These are phyloP conservation scores for Macadamia tetraphylla DNA, from an alignment of 164 flowering plant genomes.

Conservation along the genomic window DNA sequence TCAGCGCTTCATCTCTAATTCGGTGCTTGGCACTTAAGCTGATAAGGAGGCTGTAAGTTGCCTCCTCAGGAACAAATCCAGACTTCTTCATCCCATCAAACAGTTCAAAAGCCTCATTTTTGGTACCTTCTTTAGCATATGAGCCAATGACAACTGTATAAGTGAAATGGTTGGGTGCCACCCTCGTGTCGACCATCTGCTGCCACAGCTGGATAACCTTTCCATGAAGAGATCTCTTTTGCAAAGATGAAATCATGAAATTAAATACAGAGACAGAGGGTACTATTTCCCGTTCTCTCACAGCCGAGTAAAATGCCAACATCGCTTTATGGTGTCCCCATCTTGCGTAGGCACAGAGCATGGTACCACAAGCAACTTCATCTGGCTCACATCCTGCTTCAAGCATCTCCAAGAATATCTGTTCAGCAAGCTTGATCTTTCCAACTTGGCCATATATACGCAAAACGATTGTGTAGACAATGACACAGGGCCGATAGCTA, in stretches of 20 bases:
- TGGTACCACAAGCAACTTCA: constrained; percentile 95
- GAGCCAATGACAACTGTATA: constrained; percentile 75
- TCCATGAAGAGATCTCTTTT: constrained; percentile 67
- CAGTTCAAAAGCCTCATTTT: constrained; percentile 56
- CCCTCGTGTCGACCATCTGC: constrained; percentile 50
- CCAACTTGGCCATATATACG: constrained; percentile 89
- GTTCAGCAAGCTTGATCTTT: constrained; percentile 82
- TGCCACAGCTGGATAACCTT: constrained; percentile 63
- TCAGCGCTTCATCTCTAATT: constrained; percentile 40
- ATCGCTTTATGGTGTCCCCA: constrained; percentile 92
- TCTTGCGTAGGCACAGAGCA: constrained; percentile 93
- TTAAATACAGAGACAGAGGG: constrained; percentile 71
- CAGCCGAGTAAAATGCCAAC: constrained; percentile 78
- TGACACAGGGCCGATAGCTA: constrained; percentile 71
- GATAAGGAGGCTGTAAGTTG: constrained; percentile 73
- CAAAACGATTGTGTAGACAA: constrained; percentile 73
- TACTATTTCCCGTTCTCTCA: constrained; percentile 51
- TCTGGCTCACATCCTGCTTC: constrained; percentile 96
- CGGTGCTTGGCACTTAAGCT: constrained; percentile 42
- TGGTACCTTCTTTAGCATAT: constrained; percentile 49
- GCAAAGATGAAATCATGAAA: constrained; percentile 93
- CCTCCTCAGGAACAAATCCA: constrained; percentile 77
- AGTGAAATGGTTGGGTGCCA: constrained; percentile 61
- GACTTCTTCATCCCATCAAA: constrained; percentile 64
- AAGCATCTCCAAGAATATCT: constrained; percentile 92